Evolutionary conservation across 1,284 basidiomycete genomes (phyloP).

Genomic region (Puccinia novopanici): DNA sequence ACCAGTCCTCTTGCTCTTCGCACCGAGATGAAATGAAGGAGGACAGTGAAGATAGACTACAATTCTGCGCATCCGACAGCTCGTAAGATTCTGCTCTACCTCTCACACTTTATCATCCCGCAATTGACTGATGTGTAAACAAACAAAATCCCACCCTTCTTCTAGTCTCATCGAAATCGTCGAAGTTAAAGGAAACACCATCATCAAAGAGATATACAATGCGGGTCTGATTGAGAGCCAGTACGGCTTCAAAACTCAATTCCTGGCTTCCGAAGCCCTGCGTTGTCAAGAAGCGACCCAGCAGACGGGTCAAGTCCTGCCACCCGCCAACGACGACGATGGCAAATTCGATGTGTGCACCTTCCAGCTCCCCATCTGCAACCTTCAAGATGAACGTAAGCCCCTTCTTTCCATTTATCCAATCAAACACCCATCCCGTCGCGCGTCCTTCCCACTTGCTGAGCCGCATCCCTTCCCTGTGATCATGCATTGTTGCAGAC

Average conservation of each 20-base stretch:
- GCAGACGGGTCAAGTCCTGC: not conserved
- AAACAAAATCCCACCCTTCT: not conserved
- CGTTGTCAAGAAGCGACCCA: conserved; percentile 27
- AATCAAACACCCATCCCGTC: not conserved
- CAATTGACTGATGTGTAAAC: not conserved
- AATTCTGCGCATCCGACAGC: conserved; percentile 45
- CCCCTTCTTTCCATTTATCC: not conserved
- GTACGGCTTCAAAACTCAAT: conserved; percentile 43
- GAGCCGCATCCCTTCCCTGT: not conserved
- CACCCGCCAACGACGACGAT: not conserved
- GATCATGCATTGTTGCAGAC: not conserved
- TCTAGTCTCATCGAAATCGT: conserved; percentile 43
- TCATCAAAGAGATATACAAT: conserved; percentile 41
- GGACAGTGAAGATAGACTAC: not conserved
- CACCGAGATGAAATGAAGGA: conserved; percentile 11
- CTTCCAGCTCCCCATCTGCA: conserved; percentile 46
- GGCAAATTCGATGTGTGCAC: conserved; percentile 30
- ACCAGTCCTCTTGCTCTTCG: conserved; percentile 14
- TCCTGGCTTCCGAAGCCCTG: conserved; percentile 36
- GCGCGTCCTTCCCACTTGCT: not conserved
- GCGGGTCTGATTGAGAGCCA: conserved; percentile 37
- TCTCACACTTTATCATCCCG: too few species aligned
- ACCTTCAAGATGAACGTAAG: conserved; percentile 43
- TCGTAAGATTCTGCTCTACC: conserved; percentile 6
- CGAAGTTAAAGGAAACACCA: conserved; percentile 19